Conservation (phyloP, 2,329 filamentous ascomycete species). For the Epichloe hybrida region DNA sequence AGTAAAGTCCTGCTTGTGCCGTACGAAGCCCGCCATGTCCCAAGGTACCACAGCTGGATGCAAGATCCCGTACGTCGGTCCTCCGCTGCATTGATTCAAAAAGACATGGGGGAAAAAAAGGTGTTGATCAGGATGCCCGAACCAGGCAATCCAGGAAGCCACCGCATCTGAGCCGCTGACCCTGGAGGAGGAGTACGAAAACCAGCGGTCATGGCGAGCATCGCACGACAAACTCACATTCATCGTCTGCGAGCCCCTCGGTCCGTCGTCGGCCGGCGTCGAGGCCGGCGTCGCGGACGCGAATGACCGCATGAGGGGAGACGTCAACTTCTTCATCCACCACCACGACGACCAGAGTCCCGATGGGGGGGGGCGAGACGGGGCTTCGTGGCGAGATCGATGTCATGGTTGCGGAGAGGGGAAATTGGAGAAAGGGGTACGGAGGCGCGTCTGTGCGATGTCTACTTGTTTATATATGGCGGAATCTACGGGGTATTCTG, state of each 20-base stretch:
- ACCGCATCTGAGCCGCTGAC: slow-evolving; percentile 80
- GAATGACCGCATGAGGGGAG: slow-evolving; percentile 50
- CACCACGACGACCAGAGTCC: slow-evolving; percentile 18
- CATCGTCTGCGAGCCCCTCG: slow-evolving; percentile 53
- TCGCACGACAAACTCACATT: slow-evolving; percentile 86
- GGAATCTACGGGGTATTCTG: slow-evolving; percentile 40
- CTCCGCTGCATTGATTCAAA: too few species aligned
- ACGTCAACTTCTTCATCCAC: slow-evolving; percentile 71
- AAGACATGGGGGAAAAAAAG: slow-evolving; percentile 9
- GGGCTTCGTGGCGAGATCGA: slow-evolving; percentile 60
- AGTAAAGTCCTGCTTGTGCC: slow-evolving; percentile 62
- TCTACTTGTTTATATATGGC: slow-evolving; percentile 56
- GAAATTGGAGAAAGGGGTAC: slow-evolving; percentile 46
- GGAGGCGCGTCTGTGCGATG: slow-evolving; percentile 51
- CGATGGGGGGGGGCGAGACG: not conserved
- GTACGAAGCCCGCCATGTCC: slow-evolving; percentile 70
- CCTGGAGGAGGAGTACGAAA: slow-evolving; percentile 71
- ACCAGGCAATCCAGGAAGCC: slow-evolving; percentile 59
- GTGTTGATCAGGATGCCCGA: not conserved
- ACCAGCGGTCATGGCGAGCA: slow-evolving; percentile 76
- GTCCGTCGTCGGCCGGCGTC: slow-evolving; percentile 1
- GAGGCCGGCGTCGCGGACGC: slow-evolving; percentile 37
- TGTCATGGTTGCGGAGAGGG: slow-evolving; percentile 63
- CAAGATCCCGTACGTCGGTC: slow-evolving; percentile 46
- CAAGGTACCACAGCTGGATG: slow-evolving; percentile 85